Evolutionary conservation across 164 flowering plant genomes (phyloP), one percentile per base, ranked within the genome.

Genomic region (Tetracentron sinense): DNA sequence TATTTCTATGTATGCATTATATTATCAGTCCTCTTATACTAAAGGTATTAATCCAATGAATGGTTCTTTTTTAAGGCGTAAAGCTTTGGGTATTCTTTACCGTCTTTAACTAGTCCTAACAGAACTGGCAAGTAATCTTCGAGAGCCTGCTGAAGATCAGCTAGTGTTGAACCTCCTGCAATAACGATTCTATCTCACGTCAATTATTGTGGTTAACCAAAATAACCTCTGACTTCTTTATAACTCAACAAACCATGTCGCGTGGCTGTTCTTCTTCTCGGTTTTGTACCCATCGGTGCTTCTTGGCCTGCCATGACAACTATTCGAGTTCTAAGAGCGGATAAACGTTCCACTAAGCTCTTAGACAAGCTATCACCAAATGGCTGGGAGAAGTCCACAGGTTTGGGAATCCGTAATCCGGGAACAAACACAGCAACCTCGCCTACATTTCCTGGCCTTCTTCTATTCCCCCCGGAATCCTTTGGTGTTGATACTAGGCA

Each of bases 71-170:
- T 44, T 23, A n/a, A 56, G 17, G 38, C 7, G 12, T 23, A 11
- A 23, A 12, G 12, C 12, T 52, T 53, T 27, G 21, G 29, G 15
- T 38, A 38, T 22, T 22, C 15, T 6, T 62, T 76, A 89, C 96
- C 93, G 62, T 90, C 85, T 78, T 81, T 86, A 46, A 83, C 86
- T 71, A 90, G 74, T 75, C 96, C 96, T 76, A 90, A 59, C 42
- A 90, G 76, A 57, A 87, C 84, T 22, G 92, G 88, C 75, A 90
- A 78, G 78, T 90, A 90, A 74, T 85, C 92, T 70, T 83, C 88
- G 21, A 87, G 79, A 68, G 93, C 85, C 71, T 87, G 92, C 70
- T 77, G 90, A 68, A 90, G 90, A 81, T 90, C 93, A 62, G 83
- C 77, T 70, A 85, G 66, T 54, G 87, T 81, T 54, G 93, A 87